Evolutionary conservation across 2,329 filamentous ascomycete genomes (phyloP).

Genomic region (Didymella sp.): DNA sequence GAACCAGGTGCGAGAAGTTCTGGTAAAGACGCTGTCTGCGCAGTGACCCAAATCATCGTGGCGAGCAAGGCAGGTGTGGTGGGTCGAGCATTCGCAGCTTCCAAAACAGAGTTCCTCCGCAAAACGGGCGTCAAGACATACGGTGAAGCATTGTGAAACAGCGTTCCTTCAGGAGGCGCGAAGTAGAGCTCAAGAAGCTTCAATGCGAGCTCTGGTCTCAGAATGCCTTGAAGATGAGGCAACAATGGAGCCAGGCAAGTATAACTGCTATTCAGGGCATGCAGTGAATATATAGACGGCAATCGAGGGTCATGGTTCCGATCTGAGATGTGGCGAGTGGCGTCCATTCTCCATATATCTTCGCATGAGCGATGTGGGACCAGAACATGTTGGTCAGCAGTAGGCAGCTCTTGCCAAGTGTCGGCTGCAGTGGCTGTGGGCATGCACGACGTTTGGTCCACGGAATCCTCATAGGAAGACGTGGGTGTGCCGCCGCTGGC

Average conservation of each 20-base stretch:
- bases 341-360: background rate
- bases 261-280: background rate
- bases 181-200: conserved; percentile 7
- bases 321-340: background rate
- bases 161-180: conserved; percentile 4
- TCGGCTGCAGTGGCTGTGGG: background rate
- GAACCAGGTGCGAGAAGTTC: conserved; percentile 5
- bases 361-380: background rate
- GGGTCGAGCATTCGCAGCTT: background rate
- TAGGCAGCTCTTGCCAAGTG: background rate
- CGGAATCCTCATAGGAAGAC: background rate
- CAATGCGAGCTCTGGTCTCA: background rate
- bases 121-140: conserved; percentile 7
- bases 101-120: background rate
- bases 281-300: background rate
- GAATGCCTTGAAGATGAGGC: conserved; percentile 1
- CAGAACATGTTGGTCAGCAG: background rate
- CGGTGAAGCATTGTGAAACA: conserved; percentile 5
- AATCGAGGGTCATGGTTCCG: background rate
- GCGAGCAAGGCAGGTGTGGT: conserved; percentile 6
- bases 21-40: conserved; percentile 1
- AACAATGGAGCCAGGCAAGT: background rate
- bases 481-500: background rate
- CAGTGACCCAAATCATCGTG: conserved; percentile 6
- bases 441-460: background rate